Percentiles rank a stretch among this genome's conserved stretches.
Conservation (phyloP, 129 eudicot species). For the Saussurea involucrata region DNA sequence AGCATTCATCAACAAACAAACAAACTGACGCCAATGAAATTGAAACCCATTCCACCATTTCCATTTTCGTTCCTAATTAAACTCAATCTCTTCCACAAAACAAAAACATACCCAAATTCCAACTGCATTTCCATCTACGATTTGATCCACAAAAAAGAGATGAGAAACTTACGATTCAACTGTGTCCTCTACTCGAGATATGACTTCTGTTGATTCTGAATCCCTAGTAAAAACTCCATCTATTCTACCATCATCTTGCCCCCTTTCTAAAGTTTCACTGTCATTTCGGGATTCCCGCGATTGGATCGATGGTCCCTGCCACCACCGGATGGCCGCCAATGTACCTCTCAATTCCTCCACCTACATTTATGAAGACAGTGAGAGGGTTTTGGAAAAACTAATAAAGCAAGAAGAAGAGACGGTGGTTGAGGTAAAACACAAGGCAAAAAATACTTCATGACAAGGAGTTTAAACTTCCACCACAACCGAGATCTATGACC, state of each 20-base stretch:
- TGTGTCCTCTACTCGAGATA: conserved; percentile 20
- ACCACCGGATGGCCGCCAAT: conserved; percentile 66
- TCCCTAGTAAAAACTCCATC: conserved; percentile 17
- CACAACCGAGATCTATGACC: conserved; percentile 60
- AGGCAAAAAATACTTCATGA: conserved; percentile 91
- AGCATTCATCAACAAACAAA: no score
- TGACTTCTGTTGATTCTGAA: conserved; percentile 38
- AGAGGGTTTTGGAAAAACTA: conserved; percentile 64
- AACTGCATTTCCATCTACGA: not conserved
- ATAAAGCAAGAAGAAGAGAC: conserved; percentile 64
- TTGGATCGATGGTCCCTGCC: conserved; percentile 21
- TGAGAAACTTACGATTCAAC: conserved; percentile 13
- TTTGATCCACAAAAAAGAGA: not conserved
- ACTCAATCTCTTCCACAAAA: not conserved
- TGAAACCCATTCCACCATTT: no score
- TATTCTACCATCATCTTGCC: no score
- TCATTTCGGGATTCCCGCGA: conserved; percentile 15
- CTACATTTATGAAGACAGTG: conserved; percentile 57
- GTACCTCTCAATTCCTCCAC: conserved; percentile 48
- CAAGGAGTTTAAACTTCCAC: conserved; percentile 87
- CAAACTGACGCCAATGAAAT: no score
- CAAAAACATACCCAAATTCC: not conserved
- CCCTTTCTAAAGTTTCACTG: conserved; percentile 16
- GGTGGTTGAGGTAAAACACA: conserved; percentile 67
- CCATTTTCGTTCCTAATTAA: no score